Evolutionary conservation across 2,329 filamentous ascomycete species (phyloP), one percentile per base, ranked within the genome.

Genomic region (Cladosporium sp.): DNA sequence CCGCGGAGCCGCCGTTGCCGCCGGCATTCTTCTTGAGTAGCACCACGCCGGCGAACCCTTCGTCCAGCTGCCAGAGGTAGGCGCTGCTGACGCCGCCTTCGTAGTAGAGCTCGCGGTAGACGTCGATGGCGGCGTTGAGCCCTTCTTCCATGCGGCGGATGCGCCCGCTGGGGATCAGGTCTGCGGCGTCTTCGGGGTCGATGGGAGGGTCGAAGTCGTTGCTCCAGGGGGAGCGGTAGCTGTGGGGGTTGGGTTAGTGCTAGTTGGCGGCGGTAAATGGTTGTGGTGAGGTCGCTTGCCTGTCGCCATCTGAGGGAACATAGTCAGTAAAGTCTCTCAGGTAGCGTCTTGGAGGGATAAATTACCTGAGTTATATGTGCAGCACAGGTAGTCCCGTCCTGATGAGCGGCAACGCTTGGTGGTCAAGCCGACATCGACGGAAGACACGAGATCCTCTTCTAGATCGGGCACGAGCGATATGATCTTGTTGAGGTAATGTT

Each of bases 31-130:
- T 99, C 85, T 99, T 99, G 75, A 99, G 81, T 73, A 99, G 80
- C 65, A 99, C 93, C 2, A 97, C 95, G 0, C 95, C 95, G 0
- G 95, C 95, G 77, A 99, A 99, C 10, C 95, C 95, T 79, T 99
- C 95, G 73, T 99, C 95, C 77, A 98, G 82, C 77, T 97, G 95
- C 95, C 95, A 99, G 69, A 99, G 91, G 80, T 99, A 99, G 46
- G 98, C 95, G 76, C 91, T 96, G 72, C 92, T 95, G 67, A 97
- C 92, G 31, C 95, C 94, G 4, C 95, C 95, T 82, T 98, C 95
- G 77, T 97, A 96, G 82, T 97, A 99, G 80, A 99, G 82, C 79
- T 98, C 94, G 69, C 95, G 84, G 80, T 99, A 99, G 64, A 98
- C 89, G 80, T 99, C 95, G 80, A 99, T 97, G 6, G 93, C 94